These are phyloP conservation scores for Suillus subluteus DNA, from an alignment of 768 basidiomycete genomes.

Conservation along the genomic window DNA sequence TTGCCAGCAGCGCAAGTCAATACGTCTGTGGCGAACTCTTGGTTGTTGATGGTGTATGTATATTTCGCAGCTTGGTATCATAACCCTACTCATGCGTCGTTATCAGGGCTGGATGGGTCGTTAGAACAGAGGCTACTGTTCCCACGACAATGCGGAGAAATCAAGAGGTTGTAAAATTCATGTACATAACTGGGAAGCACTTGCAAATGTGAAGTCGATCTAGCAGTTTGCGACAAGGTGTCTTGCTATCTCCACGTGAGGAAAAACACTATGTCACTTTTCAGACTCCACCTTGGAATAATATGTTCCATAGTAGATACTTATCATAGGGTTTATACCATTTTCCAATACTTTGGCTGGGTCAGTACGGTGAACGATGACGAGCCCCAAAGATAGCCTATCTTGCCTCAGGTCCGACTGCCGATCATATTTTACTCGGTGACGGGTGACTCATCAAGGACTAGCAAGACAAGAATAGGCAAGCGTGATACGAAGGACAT, in stretches of 20 bases:
- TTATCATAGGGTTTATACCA: not conserved
- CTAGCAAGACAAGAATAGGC: slow-evolving; percentile 1
- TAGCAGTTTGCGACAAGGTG: not conserved
- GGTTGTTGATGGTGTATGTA: slow-evolving; percentile 68
- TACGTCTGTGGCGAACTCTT: slow-evolving; percentile 73
- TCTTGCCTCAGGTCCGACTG: slow-evolving; percentile 8
- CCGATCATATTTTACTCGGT: slow-evolving; percentile 4
- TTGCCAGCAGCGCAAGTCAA: slow-evolving; percentile 64
- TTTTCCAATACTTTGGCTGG: not conserved
- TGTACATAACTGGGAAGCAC: not conserved
- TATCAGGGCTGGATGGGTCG: slow-evolving; percentile 68
- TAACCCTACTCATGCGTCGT: slow-evolving; percentile 13
- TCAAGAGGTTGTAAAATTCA: not conserved
- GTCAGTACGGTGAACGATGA: not conserved
- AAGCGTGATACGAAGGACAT: not conserved
- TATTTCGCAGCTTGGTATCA: slow-evolving; percentile 12
- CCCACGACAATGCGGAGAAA: not conserved
- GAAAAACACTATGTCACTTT: not conserved
- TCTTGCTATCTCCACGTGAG: not conserved
- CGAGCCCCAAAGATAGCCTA: not conserved
- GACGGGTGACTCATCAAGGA: not conserved
- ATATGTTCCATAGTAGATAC: not conserved
- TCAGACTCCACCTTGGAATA: not conserved
- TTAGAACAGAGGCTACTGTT: slow-evolving; percentile 18
- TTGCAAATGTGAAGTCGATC: not conserved